Percentiles rank a stretch among this genome's conserved stretches.
phyloP scores from a whole-genome alignment of 768 basidiomycete species.

The Boletus rufocinnamomeus region DNA sequence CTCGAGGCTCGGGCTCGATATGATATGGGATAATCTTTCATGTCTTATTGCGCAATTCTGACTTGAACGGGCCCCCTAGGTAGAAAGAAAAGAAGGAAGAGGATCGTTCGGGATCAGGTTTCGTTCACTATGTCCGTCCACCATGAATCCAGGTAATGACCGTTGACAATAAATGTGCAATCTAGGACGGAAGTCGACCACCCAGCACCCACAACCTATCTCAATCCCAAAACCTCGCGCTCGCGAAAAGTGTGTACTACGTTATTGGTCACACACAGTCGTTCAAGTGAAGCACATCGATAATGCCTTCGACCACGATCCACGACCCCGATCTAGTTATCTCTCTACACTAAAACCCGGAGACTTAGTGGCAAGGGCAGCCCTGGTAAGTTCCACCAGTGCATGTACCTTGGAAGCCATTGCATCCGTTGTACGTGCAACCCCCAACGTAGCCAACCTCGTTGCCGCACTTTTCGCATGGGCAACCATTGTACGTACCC shows the following conservation, averaged over 20 bases:
- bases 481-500: conserved; percentile 1
- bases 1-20: neutral
- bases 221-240: neutral
- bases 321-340: neutral
- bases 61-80: neutral
- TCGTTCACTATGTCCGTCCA: neutral
- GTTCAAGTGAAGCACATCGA: neutral
- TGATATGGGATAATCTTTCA: neutral
- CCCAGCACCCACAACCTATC: neutral
- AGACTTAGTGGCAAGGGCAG: neutral
- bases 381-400: neutral
- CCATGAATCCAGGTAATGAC: no score
- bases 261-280: neutral
- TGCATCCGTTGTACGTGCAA: neutral
- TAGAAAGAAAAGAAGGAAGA: neutral
- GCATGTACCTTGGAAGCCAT: neutral
- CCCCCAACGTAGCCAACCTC: neutral
- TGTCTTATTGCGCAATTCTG: neutral
- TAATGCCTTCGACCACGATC: neutral
- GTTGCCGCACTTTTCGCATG: conserved; percentile 5
- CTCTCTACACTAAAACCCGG: neutral
- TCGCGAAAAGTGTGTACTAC: neutral
- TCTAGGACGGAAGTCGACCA: neutral
- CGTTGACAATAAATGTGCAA: no score
- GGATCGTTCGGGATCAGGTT: neutral